Evolutionary conservation across 805 yeast species (phyloP).

Genomic region (Zygoascus ofunaensis): DNA sequence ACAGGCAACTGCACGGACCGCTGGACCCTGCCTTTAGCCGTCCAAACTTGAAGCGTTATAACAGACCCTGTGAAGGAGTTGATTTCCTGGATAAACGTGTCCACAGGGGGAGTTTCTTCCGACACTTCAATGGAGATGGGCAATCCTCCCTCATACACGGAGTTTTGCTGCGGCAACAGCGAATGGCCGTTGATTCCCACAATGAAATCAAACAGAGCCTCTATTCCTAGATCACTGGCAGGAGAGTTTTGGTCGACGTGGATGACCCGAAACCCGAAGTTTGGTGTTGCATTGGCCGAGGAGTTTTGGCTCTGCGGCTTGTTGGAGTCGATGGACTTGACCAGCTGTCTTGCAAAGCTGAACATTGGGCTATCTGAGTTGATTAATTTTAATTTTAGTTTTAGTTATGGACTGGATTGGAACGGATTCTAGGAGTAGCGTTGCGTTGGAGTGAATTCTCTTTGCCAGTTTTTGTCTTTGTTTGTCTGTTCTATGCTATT

Average conservation of each 20-base stretch:
- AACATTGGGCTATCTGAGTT: constrained; percentile 43
- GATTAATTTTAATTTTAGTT: too few species aligned
- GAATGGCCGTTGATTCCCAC: constrained; percentile 72
- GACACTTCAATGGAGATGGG: neutral
- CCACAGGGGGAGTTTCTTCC: constrained; percentile 16
- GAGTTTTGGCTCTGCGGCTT: constrained; percentile 1
- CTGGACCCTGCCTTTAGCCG: constrained; percentile 59
- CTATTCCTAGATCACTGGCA: constrained; percentile 49
- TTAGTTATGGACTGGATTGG: too few species aligned
- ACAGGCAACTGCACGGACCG: constrained; percentile 24
- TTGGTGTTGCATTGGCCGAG: constrained; percentile 7
- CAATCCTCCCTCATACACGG: neutral
- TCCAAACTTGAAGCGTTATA: constrained; percentile 63
- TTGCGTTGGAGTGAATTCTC: too few species aligned
- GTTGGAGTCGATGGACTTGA: constrained; percentile 37
- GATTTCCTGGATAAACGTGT: constrained; percentile 35
- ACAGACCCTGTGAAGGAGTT: constrained; percentile 32
- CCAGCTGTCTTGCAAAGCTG: constrained; percentile 57
- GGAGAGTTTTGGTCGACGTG: constrained; percentile 39
- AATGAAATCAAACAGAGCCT: constrained; percentile 81
- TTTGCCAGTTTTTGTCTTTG: too few species aligned
- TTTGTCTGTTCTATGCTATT: too few species aligned
- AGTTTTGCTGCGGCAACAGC: constrained; percentile 2
- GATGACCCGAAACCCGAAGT: constrained; percentile 50
- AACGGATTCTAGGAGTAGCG: too few species aligned